Conservation (phyloP, 257 asterid species). For the Nicotiana attenuata region DNA sequence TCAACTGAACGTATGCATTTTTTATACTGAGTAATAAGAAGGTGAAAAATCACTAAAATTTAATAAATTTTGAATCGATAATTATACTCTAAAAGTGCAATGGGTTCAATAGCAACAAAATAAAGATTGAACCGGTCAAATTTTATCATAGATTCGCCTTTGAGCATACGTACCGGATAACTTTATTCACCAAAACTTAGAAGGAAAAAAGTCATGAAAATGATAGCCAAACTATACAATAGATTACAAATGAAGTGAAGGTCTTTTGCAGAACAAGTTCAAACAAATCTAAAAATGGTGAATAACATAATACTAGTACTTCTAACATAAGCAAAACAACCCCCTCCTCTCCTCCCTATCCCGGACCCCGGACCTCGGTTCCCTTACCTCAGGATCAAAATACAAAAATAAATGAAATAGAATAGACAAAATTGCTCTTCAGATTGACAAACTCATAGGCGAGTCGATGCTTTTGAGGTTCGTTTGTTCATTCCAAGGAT, state of each 20-base stretch:
- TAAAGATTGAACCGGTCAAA: no score
- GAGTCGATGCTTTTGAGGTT: slow-evolving; percentile 77
- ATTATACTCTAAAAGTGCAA: no score
- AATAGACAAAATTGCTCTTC: not conserved
- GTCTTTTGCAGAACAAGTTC: not conserved
- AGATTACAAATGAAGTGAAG: not conserved
- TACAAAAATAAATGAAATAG: not conserved
- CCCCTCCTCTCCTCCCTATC: not conserved
- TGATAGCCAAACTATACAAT: not conserved
- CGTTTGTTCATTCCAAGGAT: slow-evolving; percentile 75
- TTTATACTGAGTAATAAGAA: no score
- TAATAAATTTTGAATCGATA: no score
- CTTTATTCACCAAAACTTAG: no score
- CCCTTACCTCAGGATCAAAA: not conserved
- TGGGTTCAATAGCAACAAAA: no score
- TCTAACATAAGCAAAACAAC: not conserved
- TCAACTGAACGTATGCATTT: no score
- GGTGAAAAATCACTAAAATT: no score
- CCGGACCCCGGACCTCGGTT: not conserved
- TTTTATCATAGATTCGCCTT: no score
- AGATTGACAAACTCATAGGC: slow-evolving; percentile 30
- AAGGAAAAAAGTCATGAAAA: not conserved
- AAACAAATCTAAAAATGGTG: not conserved
- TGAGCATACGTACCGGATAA: not conserved
- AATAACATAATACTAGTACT: not conserved